Conservation (phyloP, 1,139 yeast species). For the Kluyveromyces marxianus region DNA sequence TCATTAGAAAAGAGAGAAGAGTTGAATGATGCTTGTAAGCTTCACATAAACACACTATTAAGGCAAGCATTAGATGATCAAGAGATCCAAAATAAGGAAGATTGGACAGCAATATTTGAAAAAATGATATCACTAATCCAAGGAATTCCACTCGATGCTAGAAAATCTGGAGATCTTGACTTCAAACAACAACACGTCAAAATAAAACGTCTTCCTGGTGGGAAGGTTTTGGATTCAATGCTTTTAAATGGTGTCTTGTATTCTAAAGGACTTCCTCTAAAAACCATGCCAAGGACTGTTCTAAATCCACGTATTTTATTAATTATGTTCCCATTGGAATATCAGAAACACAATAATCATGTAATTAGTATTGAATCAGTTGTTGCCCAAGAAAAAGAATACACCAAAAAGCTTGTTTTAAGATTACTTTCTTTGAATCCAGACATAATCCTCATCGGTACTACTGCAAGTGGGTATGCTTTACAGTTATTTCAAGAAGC, state of each 20-base stretch:
- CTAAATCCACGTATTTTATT: constrained; percentile 68
- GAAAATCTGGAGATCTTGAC: constrained; percentile 69
- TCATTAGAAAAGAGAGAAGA: constrained; percentile 22
- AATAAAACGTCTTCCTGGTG: constrained; percentile 77
- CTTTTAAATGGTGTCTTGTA: constrained; percentile 75
- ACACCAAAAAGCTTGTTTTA: constrained; percentile 71
- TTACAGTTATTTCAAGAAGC: constrained; percentile 62
- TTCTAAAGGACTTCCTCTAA: constrained; percentile 78
- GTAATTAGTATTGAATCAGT: constrained; percentile 80
- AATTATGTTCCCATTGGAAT: constrained; percentile 85
- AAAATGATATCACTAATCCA: constrained; percentile 40
- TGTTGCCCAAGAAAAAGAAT: constrained; percentile 82
- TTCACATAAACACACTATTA: constrained; percentile 31
- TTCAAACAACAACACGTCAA: constrained; percentile 75
- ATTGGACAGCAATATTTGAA: constrained; percentile 46
- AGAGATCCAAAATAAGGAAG: constrained; percentile 47
- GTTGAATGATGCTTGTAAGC: constrained; percentile 31
- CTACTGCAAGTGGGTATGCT: constrained; percentile 79
- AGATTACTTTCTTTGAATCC: constrained; percentile 75
- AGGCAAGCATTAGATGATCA: constrained; percentile 67
- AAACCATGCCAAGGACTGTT: constrained; percentile 62
- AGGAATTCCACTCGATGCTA: constrained; percentile 46
- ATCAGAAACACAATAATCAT: constrained; percentile 59
- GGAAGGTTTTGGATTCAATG: constrained; percentile 49
- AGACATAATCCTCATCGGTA: constrained; percentile 71